Conservation (phyloP, 2,329 filamentous ascomycete genomes). For the Sclerotinia subarctica region DNA sequence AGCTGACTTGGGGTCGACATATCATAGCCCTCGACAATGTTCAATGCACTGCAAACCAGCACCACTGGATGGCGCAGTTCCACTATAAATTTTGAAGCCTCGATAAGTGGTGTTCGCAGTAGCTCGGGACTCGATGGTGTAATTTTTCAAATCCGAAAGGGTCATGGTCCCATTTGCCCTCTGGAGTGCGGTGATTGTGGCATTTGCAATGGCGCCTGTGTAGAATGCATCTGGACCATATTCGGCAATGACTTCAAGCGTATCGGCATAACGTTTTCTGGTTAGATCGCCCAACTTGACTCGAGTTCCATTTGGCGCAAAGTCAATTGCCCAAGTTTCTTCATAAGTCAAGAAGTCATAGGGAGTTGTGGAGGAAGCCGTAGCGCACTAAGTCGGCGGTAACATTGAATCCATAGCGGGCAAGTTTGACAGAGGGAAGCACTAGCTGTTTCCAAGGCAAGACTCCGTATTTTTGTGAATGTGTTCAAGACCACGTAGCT, state of each 20-base stretch:
- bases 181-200: slow-evolving; percentile 68
- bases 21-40: slow-evolving; percentile 69
- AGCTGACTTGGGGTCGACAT: slow-evolving; percentile 55
- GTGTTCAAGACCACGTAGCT: slow-evolving; percentile 42
- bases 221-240: slow-evolving; percentile 74
- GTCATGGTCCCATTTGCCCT: slow-evolving; percentile 80
- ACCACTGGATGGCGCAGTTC: slow-evolving; percentile 75
- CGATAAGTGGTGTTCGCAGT: slow-evolving; percentile 64
- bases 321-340: slow-evolving; percentile 80
- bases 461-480: slow-evolving; percentile 48
- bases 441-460: slow-evolving; percentile 55
- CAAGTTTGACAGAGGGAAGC: slow-evolving; percentile 56
- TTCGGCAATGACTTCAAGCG: slow-evolving; percentile 72
- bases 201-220: slow-evolving; percentile 65
- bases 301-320: slow-evolving; percentile 76
- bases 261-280: slow-evolving; percentile 74
- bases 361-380: slow-evolving; percentile 39
- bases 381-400: slow-evolving; percentile 62
- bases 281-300: slow-evolving; percentile 71
- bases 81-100: slow-evolving; percentile 65
- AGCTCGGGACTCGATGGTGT: slow-evolving; percentile 63
- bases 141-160: slow-evolving; percentile 70
- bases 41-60: slow-evolving; percentile 70
- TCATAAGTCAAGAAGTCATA: slow-evolving; percentile 71
- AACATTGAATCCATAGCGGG: slow-evolving; percentile 59